phyloP scores from a whole-genome alignment of 139 green algal species.

The Microglena sp. region DNA sequence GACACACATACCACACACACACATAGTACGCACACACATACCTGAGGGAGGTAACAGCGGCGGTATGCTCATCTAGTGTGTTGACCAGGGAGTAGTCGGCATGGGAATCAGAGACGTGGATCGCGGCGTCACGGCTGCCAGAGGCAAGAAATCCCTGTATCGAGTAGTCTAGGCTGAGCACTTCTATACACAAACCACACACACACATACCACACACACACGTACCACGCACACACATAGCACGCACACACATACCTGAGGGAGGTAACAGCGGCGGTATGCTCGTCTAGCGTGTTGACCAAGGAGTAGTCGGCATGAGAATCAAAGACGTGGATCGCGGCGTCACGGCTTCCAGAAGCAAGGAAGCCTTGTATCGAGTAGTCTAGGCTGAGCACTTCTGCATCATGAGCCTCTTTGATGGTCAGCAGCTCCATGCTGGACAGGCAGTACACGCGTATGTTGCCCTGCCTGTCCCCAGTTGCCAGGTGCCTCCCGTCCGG shows the following conservation, averaged over 20 bases:
- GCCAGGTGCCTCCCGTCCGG: slow-evolving; percentile 32
- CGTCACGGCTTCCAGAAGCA: slow-evolving; percentile 33
- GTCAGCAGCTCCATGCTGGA: slow-evolving; percentile 17
- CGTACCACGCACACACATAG: no score
- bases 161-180: no score
- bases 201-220: no score
- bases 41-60: slow-evolving; percentile 42
- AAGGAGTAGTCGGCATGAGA: slow-evolving; percentile 20
- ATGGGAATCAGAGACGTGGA: slow-evolving; percentile 40
- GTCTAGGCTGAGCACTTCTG: slow-evolving; percentile 18
- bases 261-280: slow-evolving; percentile 34
- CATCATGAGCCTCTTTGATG: slow-evolving; percentile 39
- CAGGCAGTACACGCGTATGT: slow-evolving; percentile 38
- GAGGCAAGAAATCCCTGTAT: slow-evolving; percentile 35
- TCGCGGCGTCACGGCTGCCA: slow-evolving; percentile 26
- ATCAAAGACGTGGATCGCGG: slow-evolving; percentile 43
- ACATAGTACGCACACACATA: no score
- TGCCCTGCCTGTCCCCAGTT: slow-evolving; percentile 33
- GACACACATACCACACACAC: no score
- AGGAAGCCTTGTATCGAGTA: slow-evolving; percentile 28
- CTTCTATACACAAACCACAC: no score
- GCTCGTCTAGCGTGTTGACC: slow-evolving; percentile 43
- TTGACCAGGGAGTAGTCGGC: slow-evolving; percentile 28
- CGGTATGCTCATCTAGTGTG: slow-evolving; percentile 44
- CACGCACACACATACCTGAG: no score